A percentile compares a stretch with the other conserved stretches of the same genome.
Evolutionary conservation across 2,329 filamentous ascomycete species (phyloP).

Genomic region (Venturia effusa): DNA sequence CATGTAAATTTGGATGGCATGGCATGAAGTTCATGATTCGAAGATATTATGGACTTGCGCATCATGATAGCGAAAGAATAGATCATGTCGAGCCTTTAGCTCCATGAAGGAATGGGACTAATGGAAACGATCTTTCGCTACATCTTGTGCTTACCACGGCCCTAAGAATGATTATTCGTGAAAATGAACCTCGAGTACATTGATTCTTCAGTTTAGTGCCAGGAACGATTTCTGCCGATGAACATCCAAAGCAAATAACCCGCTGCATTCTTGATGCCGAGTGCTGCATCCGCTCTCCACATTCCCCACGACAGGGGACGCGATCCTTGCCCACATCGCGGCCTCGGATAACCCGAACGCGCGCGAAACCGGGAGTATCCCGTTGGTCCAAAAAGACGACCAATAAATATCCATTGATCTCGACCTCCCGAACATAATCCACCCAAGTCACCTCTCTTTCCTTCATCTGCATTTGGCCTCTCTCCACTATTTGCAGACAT

Average conservation of each 20-base stretch:
- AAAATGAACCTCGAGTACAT: too few relatives aligned
- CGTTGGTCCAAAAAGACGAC: too few relatives aligned
- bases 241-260: background rate
- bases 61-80: background rate
- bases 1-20: background rate
- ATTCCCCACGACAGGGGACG: background rate
- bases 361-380: background rate
- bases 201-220: too few relatives aligned
- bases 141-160: too few relatives aligned
- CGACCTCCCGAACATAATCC: too few relatives aligned
- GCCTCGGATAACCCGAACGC: background rate
- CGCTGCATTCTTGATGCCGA: background rate
- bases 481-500: too few relatives aligned
- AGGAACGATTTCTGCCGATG: too few relatives aligned
- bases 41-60: background rate
- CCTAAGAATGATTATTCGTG: too few relatives aligned
- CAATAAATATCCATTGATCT: too few relatives aligned
- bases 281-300: background rate
- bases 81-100: background rate
- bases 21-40: background rate
- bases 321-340: background rate
- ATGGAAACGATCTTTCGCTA: background rate
- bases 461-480: too few relatives aligned
- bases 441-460: too few relatives aligned
- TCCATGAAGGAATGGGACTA: background rate